Base-by-base conservation (phyloP, 2,329 filamentous ascomycete species). In the Magnaporthales sp. region DNA sequence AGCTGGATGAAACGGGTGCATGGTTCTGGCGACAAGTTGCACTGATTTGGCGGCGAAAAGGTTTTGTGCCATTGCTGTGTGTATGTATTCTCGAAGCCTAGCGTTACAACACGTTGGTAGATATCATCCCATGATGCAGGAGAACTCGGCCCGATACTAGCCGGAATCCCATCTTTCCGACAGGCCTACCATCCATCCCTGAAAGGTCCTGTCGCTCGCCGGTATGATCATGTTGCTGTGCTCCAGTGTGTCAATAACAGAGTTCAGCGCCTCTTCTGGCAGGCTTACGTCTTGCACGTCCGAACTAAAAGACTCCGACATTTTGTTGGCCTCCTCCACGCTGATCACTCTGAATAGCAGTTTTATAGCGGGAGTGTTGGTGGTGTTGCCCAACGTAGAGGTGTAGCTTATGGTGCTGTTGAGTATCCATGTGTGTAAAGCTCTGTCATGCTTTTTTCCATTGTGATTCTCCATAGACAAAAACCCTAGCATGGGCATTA, bases 131-230 rank as follows among this genome's bases (percentile, higher is more conserved):
- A 27, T 24, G 26, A 7, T 13, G 26, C 31, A 13, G 31, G 8
- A 27, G 15, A 8, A 26, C 24, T 27, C 11, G 6, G n/a, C 10
- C 13, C 32, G 19, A 51, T 15, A 1, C 15, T n/a, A n/a, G 13
- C 63, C 63, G 3, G 24, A 64, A 61, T 65, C 62, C 76, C 84
- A 88, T 68, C 83, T 78, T 69, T 83, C 81, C 68, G 92, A 72
- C 22, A 92, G 73, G 1, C 87, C 88, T 5, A 92, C 86, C 29
- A 82, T 81, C 89, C 89, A 92, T n/a, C 83, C 84, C 72, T 85
- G 81, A 70, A 91, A 90, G 30, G 71, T 77, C 67, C 86, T 80
- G 68, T 89, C 85, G 9, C 78, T 78, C 0, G 70, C 73, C 1
- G 89, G 89, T 9, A 92, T 73, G 19, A 86, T 72, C 3, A 68